Evolutionary conservation across 768 basidiomycete species (phyloP).

Genomic region (Gelatoporia subvermispora): DNA sequence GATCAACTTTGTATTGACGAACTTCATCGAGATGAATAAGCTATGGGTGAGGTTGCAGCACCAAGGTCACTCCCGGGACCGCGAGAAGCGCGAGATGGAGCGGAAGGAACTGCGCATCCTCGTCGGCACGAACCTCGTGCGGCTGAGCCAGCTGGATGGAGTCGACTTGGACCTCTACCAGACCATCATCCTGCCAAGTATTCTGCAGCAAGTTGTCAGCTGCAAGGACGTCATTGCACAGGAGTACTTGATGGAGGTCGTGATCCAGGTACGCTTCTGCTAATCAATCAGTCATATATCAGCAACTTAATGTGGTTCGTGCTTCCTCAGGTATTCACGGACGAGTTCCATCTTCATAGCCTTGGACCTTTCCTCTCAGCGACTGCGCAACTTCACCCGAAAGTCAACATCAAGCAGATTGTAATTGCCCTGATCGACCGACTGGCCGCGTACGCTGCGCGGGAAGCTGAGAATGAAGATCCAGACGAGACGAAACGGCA

Average conservation of each 20-base stretch:
- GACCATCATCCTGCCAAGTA: constrained; percentile 79
- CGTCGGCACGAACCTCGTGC: constrained; percentile 96
- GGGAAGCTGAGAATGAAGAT: constrained; percentile 95
- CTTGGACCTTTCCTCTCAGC: constrained; percentile 96
- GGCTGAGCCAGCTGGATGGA: constrained; percentile 91
- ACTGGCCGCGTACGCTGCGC: constrained; percentile 90
- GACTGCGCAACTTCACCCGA: constrained; percentile 93
- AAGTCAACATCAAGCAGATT: constrained; percentile 98
- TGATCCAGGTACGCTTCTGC: constrained; percentile 73
- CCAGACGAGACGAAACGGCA: constrained; percentile 91
- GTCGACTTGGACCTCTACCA: constrained; percentile 94
- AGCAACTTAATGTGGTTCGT: not conserved
- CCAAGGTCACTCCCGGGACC: constrained; percentile 93
- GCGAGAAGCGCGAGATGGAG: constrained; percentile 96
- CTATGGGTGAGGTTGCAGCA: constrained; percentile 99
- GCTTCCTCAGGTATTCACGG: constrained; percentile 81
- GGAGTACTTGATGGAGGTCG: constrained; percentile 99
- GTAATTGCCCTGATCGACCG: constrained; percentile 97
- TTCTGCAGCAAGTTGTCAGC: constrained; percentile 95
- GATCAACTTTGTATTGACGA: constrained; percentile 91
- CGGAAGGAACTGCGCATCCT: constrained; percentile 91
- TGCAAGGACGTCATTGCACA: constrained; percentile 99
- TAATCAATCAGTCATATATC: not conserved
- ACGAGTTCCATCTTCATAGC: constrained; percentile 95
- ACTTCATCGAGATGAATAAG: constrained; percentile 99